A percentile compares a stretch with the other conserved stretches of the same genome.
phyloP scores from a whole-genome alignment of 768 basidiomycete species.

The Leucosporidium creatinivorum region DNA sequence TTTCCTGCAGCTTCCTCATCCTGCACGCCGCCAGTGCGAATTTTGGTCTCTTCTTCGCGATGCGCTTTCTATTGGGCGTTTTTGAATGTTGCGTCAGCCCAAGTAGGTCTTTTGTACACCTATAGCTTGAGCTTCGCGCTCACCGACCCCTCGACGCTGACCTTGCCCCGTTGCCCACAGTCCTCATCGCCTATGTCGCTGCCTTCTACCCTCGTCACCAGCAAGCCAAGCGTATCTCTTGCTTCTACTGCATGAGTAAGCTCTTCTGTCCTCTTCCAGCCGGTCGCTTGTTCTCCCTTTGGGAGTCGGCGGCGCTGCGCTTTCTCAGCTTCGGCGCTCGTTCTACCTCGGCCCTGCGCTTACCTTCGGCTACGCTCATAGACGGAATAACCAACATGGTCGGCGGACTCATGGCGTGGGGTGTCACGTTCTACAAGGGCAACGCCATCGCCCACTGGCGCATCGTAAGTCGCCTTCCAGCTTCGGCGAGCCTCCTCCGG shows the following conservation, averaged over 20 bases:
- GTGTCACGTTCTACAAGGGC: slow-evolving; percentile 52
- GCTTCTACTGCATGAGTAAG: slow-evolving; percentile 59
- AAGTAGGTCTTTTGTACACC: too few relatives aligned
- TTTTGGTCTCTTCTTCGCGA: slow-evolving; percentile 57
- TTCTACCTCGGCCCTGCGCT: slow-evolving; percentile 1
- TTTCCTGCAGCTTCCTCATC: slow-evolving; percentile 49
- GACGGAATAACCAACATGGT: slow-evolving; percentile 39
- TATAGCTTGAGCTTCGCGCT: too few relatives aligned
- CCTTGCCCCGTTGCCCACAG: too few relatives aligned
- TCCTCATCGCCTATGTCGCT: slow-evolving; percentile 47
- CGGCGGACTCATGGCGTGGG: slow-evolving; percentile 59
- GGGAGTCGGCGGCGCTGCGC: too few relatives aligned
- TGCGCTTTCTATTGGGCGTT: slow-evolving; percentile 54
- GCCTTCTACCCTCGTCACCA: not conserved
- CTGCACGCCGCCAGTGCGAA: slow-evolving; percentile 54
- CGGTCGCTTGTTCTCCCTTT: too few relatives aligned
- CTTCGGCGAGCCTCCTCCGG: not conserved
- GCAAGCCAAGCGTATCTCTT: slow-evolving; percentile 56
- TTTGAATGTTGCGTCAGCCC: slow-evolving; percentile 56
- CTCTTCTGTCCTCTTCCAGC: too few relatives aligned
- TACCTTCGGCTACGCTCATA: not conserved
- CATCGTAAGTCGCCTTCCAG: too few relatives aligned
- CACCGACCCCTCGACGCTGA: too few relatives aligned
- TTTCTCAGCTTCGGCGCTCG: too few relatives aligned
- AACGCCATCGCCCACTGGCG: slow-evolving; percentile 51